Conservation (phyloP, 2,329 filamentous ascomycete genomes). For the Sclerotinia spermophila region DNA sequence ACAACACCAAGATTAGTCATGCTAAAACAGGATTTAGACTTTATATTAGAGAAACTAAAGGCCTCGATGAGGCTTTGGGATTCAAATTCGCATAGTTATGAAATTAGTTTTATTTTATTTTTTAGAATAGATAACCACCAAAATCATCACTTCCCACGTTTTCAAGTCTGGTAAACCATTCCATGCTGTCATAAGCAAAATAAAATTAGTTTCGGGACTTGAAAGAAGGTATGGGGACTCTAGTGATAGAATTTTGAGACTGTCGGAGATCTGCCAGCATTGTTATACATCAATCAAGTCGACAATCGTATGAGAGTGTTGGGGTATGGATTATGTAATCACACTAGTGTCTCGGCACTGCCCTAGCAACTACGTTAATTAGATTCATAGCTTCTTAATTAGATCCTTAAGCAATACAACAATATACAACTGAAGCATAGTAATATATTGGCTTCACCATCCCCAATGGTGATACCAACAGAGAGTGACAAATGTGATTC, state of each 20-base stretch:
- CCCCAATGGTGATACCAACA: too few species aligned
- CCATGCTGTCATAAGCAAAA: background rate
- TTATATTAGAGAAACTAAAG: too few species aligned
- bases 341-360: too few species aligned
- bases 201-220: background rate
- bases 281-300: background rate
- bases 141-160: background rate
- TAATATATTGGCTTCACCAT: too few species aligned
- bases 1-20: background rate
- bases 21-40: background rate
- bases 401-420: too few species aligned
- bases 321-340: background rate
- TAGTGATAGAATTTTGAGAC: background rate
- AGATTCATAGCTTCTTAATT: too few species aligned
- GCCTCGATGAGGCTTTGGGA: background rate
- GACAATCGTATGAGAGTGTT: background rate
- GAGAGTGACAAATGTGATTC: too few species aligned
- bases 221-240: accelerated
- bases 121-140: background rate
- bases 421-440: too few species aligned
- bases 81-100: background rate
- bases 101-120: background rate
- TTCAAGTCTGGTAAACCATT: background rate
- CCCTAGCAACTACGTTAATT: too few species aligned
- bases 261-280: background rate